These are phyloP conservation scores for Cudoniella acicularis DNA, from an alignment of 495 filamentous ascomycete genomes.

Conservation along the genomic window DNA sequence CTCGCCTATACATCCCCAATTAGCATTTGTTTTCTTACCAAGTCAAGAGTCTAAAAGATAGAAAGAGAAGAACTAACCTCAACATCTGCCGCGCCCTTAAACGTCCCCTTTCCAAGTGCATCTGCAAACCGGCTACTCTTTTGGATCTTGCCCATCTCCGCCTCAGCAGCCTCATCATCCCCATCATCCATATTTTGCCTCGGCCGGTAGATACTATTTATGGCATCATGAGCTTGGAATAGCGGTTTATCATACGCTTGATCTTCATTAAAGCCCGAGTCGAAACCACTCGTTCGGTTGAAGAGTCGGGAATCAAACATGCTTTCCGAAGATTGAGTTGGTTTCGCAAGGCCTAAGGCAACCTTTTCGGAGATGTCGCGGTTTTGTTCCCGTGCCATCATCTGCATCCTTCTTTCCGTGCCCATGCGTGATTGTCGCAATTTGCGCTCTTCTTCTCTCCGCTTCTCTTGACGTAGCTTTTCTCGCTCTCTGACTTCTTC, in stretches of 20 bases:
- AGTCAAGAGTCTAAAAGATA: background rate
- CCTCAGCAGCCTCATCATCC: constrained; percentile 73
- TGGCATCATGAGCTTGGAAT: constrained; percentile 94
- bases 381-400: constrained; percentile 91
- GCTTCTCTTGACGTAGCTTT: constrained; percentile 70
- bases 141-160: constrained; percentile 81
- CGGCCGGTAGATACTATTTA: constrained; percentile 91
- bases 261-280: constrained; percentile 92
- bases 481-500: constrained; percentile 75
- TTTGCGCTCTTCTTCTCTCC: constrained; percentile 80
- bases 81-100: constrained; percentile 83
- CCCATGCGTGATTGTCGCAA: constrained; percentile 95
- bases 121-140: constrained; percentile 75
- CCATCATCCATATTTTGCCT: constrained; percentile 60
- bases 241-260: constrained; percentile 96
- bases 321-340: constrained; percentile 78
- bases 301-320: constrained; percentile 98
- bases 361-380: constrained; percentile 98
- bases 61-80: constrained; percentile 54
- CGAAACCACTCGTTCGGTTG: constrained; percentile 88
- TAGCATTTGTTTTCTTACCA: constrained; percentile 16
- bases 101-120: constrained; percentile 82
- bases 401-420: constrained; percentile 80
- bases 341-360: constrained; percentile 90
- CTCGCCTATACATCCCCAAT: constrained; percentile 49